phyloP scores from a whole-genome alignment of 441 rosid genomes.

The Gossypium schwendimanii region DNA sequence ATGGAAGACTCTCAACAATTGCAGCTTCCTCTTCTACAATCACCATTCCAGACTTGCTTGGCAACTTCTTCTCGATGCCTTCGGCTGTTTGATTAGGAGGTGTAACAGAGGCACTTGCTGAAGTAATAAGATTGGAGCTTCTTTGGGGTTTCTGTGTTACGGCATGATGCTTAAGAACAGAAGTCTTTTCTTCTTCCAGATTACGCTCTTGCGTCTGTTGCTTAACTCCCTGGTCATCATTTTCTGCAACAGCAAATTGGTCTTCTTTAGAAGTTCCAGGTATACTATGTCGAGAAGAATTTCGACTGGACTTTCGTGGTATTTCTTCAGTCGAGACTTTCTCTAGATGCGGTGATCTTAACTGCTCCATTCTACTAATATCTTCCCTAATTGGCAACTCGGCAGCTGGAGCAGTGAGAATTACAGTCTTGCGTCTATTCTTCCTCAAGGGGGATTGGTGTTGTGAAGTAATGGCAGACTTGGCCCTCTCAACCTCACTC shows the following conservation, averaged over 20 bases:
- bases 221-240: slow-evolving; percentile 6
- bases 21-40: slow-evolving; percentile 4
- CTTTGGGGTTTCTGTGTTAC: slow-evolving; percentile 8
- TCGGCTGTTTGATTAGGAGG: slow-evolving; percentile 1
- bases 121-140: slow-evolving; percentile 15
- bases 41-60: slow-evolving; percentile 10
- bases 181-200: slow-evolving; percentile 7
- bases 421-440: slow-evolving; percentile 19
- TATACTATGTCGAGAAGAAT: slow-evolving; percentile 6
- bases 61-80: slow-evolving; percentile 23
- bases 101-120: slow-evolving; percentile 2
- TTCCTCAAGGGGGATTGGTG: slow-evolving; percentile 8
- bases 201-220: slow-evolving; percentile 9
- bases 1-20: slow-evolving; percentile 5
- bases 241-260: slow-evolving; percentile 6
- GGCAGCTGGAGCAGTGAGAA: slow-evolving; percentile 5
- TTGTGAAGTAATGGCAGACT: background rate
- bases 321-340: background rate
- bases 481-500: background rate
- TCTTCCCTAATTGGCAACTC: background rate
- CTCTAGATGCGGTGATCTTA: background rate
- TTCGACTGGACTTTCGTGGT: slow-evolving; percentile 18
- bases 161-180: background rate
- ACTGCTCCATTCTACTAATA: background rate
- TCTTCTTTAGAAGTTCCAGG: background rate